These are phyloP conservation scores for Tagetes patula DNA, from an alignment of 129 eudicot species.

Conservation along the genomic window DNA sequence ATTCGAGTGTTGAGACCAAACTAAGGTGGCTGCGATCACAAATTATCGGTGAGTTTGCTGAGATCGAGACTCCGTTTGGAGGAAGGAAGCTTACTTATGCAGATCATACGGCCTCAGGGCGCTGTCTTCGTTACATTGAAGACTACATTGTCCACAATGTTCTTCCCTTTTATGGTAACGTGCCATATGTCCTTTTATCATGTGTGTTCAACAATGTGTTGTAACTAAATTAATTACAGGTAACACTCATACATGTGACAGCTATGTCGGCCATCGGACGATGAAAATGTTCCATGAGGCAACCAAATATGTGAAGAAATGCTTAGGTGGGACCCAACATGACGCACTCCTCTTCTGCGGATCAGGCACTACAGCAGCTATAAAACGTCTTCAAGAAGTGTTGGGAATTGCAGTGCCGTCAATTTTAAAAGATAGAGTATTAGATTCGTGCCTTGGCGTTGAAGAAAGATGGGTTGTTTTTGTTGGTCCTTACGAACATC, in stretches of 20 bases:
- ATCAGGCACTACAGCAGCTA: conserved; percentile 75
- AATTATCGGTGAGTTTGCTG: conserved; percentile 50
- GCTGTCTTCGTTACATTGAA: conserved; percentile 61
- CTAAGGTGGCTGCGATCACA: conserved; percentile 62
- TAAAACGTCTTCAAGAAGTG: conserved; percentile 81
- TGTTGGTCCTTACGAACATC: conserved; percentile 86
- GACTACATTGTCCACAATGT: conserved; percentile 48
- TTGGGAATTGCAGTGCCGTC: conserved; percentile 66
- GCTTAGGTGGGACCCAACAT: conserved; percentile 56
- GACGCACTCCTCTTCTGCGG: conserved; percentile 77
- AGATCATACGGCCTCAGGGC: conserved; percentile 77
- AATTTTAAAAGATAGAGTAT: conserved; percentile 39
- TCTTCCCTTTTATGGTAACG: conserved; percentile 70
- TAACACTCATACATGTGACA: conserved; percentile 77
- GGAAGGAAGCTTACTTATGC: conserved; percentile 67
- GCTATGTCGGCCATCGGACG: conserved; percentile 58
- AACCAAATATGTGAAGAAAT: conserved; percentile 48
- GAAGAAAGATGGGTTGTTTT: conserved; percentile 87
- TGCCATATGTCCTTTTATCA: not conserved
- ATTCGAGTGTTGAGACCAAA: conserved; percentile 38
- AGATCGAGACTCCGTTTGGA: conserved; percentile 64
- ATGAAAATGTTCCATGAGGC: conserved; percentile 57
- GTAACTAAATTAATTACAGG: conserved; percentile 32
- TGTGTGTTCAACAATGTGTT: no score
- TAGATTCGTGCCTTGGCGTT: conserved; percentile 29